Percentiles rank a stretch among this genome's conserved stretches.
These are phyloP conservation scores for Chernovozyma aurita DNA, from an alignment of 1,139 yeast genomes.

Conservation along the genomic window DNA sequence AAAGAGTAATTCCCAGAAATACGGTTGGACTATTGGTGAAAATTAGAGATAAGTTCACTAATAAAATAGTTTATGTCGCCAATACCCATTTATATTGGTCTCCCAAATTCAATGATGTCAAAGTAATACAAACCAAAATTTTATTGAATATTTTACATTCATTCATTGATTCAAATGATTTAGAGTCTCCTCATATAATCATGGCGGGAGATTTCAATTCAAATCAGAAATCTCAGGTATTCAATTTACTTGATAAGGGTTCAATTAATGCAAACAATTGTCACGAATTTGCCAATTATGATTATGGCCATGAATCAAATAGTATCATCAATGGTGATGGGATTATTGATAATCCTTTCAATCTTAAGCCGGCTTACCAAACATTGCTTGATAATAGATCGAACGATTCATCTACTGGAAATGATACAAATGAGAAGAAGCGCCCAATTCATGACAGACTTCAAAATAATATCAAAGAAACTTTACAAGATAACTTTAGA, in stretches of 20 bases:
- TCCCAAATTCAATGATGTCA: conserved; percentile 48
- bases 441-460: background rate
- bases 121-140: conserved; percentile 49
- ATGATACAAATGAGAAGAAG: background rate
- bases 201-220: conserved; percentile 56
- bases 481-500: background rate
- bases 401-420: background rate
- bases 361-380: conserved; percentile 17
- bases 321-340: conserved; percentile 14
- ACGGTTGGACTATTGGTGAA: conserved; percentile 51
- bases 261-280: conserved; percentile 23
- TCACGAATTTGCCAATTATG: conserved; percentile 20
- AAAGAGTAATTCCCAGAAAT: conserved; percentile 43
- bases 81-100: conserved; percentile 64
- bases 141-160: conserved; percentile 28
- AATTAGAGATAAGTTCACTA: conserved; percentile 36
- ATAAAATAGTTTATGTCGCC: conserved; percentile 38
- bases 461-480: too few species aligned
- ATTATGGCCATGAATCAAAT: conserved; percentile 30
- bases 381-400: conserved; percentile 9
- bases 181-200: conserved; percentile 16
- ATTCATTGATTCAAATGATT: conserved; percentile 16
- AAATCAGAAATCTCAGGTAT: conserved; percentile 43
- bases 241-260: conserved; percentile 38
- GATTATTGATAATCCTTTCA: conserved; percentile 18